phyloP scores from a whole-genome alignment of 352 stramenopile genomes.

The Pythium apleroticum region DNA sequence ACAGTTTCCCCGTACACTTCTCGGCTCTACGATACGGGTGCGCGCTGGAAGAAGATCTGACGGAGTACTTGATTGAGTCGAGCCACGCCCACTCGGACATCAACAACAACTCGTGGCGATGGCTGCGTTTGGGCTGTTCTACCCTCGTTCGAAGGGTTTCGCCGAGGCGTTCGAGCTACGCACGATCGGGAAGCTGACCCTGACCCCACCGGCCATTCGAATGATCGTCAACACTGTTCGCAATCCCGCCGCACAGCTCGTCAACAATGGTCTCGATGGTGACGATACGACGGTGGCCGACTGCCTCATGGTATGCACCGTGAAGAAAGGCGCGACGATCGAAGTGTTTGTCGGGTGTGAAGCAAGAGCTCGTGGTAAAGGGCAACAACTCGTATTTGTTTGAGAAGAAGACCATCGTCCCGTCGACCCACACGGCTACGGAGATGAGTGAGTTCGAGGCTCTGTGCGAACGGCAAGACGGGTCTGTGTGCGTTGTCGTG shows the following conservation, averaged over 20 bases:
- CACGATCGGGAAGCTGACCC: neutral
- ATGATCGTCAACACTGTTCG: neutral
- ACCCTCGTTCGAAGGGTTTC: conserved; percentile 4
- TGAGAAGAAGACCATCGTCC: neutral
- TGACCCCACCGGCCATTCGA: neutral
- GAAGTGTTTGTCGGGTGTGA: conserved; percentile 1
- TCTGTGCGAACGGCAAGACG: neutral
- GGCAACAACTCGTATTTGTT: neutral
- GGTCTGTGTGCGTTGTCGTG: neutral
- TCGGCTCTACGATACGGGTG: conserved; percentile 6
- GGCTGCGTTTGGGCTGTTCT: conserved; percentile 1
- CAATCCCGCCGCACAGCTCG: neutral
- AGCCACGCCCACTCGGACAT: neutral
- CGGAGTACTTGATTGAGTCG: neutral
- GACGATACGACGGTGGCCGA: neutral
- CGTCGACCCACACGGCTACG: neutral
- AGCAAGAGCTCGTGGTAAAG: neutral
- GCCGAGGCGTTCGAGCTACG: neutral
- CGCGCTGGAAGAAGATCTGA: conserved; percentile 2
- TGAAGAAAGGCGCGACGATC: neutral
- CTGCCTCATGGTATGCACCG: conserved; percentile 3
- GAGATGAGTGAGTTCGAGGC: conserved; percentile 7
- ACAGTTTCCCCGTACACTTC: conserved; percentile 1
- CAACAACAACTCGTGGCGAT: neutral
- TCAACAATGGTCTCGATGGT: neutral